Evolutionary conservation across 2,329 filamentous ascomycete species (phyloP).

Genomic region (Penicillium paneum): DNA sequence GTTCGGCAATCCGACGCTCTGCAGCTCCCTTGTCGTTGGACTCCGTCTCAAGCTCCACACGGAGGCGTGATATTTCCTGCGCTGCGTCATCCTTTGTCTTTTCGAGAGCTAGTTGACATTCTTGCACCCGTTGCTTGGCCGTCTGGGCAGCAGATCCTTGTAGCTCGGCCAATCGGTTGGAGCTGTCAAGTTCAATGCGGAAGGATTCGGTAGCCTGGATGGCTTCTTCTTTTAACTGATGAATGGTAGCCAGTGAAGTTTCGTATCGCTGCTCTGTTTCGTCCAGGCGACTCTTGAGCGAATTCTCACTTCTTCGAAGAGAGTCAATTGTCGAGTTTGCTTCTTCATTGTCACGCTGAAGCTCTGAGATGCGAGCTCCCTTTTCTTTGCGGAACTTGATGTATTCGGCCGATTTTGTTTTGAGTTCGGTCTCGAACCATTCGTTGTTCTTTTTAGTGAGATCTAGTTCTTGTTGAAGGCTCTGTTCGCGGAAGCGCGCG

Average conservation of each 20-base stretch:
- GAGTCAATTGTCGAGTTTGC: slow-evolving; percentile 72
- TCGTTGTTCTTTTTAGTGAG: slow-evolving; percentile 85
- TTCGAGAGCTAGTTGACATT: slow-evolving; percentile 56
- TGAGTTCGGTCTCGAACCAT: slow-evolving; percentile 88
- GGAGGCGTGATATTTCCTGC: slow-evolving; percentile 53
- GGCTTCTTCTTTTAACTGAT: slow-evolving; percentile 79
- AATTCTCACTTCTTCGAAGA: slow-evolving; percentile 73
- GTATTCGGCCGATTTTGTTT: slow-evolving; percentile 82
- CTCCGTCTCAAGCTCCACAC: slow-evolving; percentile 55
- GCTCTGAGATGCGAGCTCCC: slow-evolving; percentile 78
- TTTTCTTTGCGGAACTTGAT: slow-evolving; percentile 94
- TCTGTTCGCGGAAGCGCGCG: slow-evolving; percentile 86
- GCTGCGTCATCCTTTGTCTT: slow-evolving; percentile 61
- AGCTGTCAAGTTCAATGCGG: slow-evolving; percentile 78
- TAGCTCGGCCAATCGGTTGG: slow-evolving; percentile 73
- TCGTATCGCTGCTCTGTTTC: slow-evolving; percentile 84
- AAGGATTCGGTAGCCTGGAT: slow-evolving; percentile 82
- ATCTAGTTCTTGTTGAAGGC: slow-evolving; percentile 84
- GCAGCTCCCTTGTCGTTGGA: slow-evolving; percentile 60
- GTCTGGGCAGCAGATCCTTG: slow-evolving; percentile 59
- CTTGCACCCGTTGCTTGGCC: slow-evolving; percentile 58
- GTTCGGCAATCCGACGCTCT: slow-evolving; percentile 61
- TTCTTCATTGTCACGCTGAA: slow-evolving; percentile 87
- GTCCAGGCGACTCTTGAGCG: slow-evolving; percentile 75
- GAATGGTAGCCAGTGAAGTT: slow-evolving; percentile 74